A percentile compares a stretch with the other conserved stretches of the same genome.
Conservation (phyloP, 129 eudicot genomes). For the Ambrosia artemisiifolia region DNA sequence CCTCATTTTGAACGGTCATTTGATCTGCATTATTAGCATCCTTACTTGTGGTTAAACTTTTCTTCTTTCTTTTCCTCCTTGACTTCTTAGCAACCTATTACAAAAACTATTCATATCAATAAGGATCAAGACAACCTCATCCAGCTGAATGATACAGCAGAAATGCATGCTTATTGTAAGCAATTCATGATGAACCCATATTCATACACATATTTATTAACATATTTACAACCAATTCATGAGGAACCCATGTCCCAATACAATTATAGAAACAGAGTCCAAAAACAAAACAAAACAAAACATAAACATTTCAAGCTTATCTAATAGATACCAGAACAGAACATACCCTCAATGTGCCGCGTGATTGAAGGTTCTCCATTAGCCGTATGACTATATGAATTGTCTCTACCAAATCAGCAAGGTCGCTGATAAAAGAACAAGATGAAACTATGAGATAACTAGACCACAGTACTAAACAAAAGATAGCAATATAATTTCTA, state of each 20-base stretch:
- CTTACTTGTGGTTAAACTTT: slow-evolving; percentile 34
- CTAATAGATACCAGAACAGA: slow-evolving; percentile 9
- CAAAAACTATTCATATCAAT: slow-evolving; percentile 3
- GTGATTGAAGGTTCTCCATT: slow-evolving; percentile 87
- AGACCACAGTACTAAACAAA: background rate
- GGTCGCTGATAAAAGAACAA: slow-evolving; percentile 58
- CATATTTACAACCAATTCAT: slow-evolving; percentile 12
- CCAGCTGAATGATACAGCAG: background rate
- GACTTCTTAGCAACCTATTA: slow-evolving; percentile 73
- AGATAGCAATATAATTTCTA: slow-evolving; percentile 5
- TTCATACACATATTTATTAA: background rate
- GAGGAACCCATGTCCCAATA: slow-evolving; percentile 1
- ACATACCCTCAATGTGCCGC: slow-evolving; percentile 87
- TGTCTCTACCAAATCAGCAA: slow-evolving; percentile 86
- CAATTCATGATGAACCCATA: background rate
- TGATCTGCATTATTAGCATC: slow-evolving; percentile 42
- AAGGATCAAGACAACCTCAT: slow-evolving; percentile 3
- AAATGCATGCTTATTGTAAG: background rate
- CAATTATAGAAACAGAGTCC: background rate
- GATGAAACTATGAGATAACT: slow-evolving; percentile 18
- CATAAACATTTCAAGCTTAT: background rate
- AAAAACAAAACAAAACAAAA: background rate
- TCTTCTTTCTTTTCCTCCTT: slow-evolving; percentile 61
- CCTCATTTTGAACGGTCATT: slow-evolving; percentile 33
- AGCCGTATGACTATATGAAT: slow-evolving; percentile 70